Conservation (phyloP, 148 eudicot species). For the Fagopyrum homotropicum region DNA sequence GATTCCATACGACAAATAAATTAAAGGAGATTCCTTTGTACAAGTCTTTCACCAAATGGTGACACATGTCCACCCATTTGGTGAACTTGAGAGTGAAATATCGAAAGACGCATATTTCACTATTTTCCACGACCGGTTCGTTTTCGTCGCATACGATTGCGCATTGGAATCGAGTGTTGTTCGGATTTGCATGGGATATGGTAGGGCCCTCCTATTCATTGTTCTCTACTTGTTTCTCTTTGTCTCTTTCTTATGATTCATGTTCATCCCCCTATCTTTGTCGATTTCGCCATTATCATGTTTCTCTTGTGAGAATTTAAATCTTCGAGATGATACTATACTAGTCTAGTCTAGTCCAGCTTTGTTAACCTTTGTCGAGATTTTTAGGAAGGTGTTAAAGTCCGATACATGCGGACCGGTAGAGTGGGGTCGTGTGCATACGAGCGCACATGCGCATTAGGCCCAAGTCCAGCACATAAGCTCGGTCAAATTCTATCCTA, state of each 20-base stretch:
- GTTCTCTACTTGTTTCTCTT: background rate
- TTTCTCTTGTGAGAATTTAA: background rate
- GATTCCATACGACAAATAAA: background rate
- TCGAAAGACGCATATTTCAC: background rate
- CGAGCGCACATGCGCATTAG: no score
- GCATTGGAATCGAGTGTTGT: background rate
- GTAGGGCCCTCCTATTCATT: background rate
- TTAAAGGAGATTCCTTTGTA: background rate
- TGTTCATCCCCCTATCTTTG: background rate
- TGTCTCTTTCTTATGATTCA: background rate
- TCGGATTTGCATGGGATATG: background rate
- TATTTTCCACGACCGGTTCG: background rate
- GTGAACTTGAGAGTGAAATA: background rate
- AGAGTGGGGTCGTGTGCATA: no score
- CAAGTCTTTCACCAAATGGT: background rate
- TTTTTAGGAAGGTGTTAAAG: no score
- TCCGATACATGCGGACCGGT: no score
- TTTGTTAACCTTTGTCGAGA: no score
- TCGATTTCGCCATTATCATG: background rate
- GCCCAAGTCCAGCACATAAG: no score
- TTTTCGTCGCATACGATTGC: constrained; percentile 7
- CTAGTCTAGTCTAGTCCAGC: no score
- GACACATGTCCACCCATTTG: background rate
- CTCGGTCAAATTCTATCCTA: no score
- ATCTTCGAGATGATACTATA: no score